Percentiles rank a stretch among this genome's conserved stretches.
phyloP scores from a whole-genome alignment of 2,329 filamentous ascomycete species.

The Lasiodiplodia sp. region DNA sequence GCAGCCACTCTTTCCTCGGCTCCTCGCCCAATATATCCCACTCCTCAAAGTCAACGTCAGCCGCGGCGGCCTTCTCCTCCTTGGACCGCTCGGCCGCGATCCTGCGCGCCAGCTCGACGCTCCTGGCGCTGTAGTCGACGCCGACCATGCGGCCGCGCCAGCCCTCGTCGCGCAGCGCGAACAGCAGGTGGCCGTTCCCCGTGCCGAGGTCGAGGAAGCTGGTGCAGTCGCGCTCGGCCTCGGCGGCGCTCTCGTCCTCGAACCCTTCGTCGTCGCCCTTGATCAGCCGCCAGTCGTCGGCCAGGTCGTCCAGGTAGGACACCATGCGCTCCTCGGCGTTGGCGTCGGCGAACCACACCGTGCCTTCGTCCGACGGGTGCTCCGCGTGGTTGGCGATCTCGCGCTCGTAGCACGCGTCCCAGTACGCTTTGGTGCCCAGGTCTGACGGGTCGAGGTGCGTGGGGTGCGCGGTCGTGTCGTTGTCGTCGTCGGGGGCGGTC shows the following conservation, averaged over 20 bases:
- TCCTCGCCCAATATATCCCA: slow-evolving; percentile 59
- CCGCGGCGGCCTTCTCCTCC: slow-evolving; percentile 35
- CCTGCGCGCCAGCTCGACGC: slow-evolving; percentile 74
- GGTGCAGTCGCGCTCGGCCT: slow-evolving; percentile 40
- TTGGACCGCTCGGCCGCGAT: slow-evolving; percentile 53
- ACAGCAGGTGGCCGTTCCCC: slow-evolving; percentile 92
- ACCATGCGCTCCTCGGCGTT: slow-evolving; percentile 84
- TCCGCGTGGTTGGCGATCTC: slow-evolving; percentile 75
- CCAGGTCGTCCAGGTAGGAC: slow-evolving; percentile 64
- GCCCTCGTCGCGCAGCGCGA: slow-evolving; percentile 73
- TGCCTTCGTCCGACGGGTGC: slow-evolving; percentile 81
- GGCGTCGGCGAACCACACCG: slow-evolving; percentile 95
- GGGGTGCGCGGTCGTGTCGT: slow-evolving; percentile 1
- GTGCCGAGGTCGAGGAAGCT: slow-evolving; percentile 87
- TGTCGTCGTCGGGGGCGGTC: background rate
- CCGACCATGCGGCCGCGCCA: slow-evolving; percentile 79
- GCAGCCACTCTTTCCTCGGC: slow-evolving; percentile 62
- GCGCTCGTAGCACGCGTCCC: slow-evolving; percentile 71
- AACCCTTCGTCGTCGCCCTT: slow-evolving; percentile 35
- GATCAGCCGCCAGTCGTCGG: slow-evolving; percentile 55
- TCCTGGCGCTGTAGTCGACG: slow-evolving; percentile 83
- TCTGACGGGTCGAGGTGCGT: slow-evolving; percentile 72
- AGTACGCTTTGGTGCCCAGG: slow-evolving; percentile 78
- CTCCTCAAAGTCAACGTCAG: slow-evolving; percentile 57
- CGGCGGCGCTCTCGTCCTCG: slow-evolving; percentile 36